Conservation (phyloP, 2,329 filamentous ascomycete species). For the Cordyceps fumosorosea region DNA sequence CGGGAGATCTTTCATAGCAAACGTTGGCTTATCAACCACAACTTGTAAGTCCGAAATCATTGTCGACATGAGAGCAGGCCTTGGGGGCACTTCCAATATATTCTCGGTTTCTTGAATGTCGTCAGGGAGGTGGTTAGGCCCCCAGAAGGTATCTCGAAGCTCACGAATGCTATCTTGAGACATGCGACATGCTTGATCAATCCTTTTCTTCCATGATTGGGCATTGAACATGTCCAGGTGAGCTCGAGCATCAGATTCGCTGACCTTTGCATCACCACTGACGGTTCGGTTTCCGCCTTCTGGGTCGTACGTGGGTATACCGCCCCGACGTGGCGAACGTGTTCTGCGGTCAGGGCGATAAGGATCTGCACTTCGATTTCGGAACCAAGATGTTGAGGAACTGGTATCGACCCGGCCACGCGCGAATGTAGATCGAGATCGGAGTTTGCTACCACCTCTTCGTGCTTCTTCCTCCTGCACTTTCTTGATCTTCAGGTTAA, state of each 20-base stretch:
- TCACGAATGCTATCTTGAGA: conserved; percentile 72
- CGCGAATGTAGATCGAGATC: conserved; percentile 47
- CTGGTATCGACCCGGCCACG: conserved; percentile 27
- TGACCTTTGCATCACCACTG: conserved; percentile 64
- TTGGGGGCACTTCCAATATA: conserved; percentile 76
- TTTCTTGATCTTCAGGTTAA: conserved; percentile 78
- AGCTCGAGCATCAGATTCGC: conserved; percentile 68
- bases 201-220: conserved; percentile 85
- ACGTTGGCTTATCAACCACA: conserved; percentile 84
- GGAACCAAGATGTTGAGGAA: conserved; percentile 27
- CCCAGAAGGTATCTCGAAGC: conserved; percentile 73
- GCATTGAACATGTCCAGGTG: conserved; percentile 76
- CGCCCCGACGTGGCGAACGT: conserved; percentile 28
- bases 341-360: conserved; percentile 25
- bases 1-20: conserved; percentile 73
- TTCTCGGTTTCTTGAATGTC: conserved; percentile 77
- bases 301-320: conserved; percentile 66
- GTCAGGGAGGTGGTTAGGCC: conserved; percentile 71
- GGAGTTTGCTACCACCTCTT: conserved; percentile 44
- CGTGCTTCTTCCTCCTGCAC: conserved; percentile 64
- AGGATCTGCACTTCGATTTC: conserved; percentile 52
- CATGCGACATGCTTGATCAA: conserved; percentile 66
- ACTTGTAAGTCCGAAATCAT: conserved; percentile 81
- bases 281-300: conserved; percentile 61
- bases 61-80: conserved; percentile 75